These are phyloP conservation scores for Phytopythium litorale DNA, from an alignment of 352 stramenopile genomes.

Conservation along the genomic window DNA sequence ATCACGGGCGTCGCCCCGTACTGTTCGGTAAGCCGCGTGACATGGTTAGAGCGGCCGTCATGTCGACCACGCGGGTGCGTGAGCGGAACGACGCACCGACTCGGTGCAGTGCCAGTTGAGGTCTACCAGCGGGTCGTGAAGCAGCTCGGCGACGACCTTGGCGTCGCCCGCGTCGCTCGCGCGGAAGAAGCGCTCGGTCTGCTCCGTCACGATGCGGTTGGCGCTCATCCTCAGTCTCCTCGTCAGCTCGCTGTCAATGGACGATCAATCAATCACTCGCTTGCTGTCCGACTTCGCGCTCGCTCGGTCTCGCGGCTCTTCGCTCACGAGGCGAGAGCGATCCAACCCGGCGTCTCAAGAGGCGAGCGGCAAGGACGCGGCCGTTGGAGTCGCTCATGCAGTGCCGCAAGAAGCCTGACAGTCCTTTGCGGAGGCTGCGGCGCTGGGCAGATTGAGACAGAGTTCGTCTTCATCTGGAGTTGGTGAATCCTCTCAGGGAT, in stretches of 20 bases:
- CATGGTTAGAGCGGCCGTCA: neutral
- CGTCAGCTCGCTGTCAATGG: neutral
- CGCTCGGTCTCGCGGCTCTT: slow-evolving; percentile 4
- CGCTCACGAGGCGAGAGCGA: neutral
- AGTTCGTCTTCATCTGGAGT: too few relatives aligned
- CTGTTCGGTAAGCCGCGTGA: slow-evolving; percentile 15
- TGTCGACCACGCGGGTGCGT: too few relatives aligned
- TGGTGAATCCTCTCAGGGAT: too few relatives aligned
- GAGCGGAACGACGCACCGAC: slow-evolving; percentile 24
- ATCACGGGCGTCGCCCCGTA: slow-evolving; percentile 72
- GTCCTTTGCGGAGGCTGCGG: too few relatives aligned
- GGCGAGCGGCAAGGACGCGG: too few relatives aligned
- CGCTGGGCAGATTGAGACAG: too few relatives aligned
- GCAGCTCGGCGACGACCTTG: slow-evolving; percentile 36
- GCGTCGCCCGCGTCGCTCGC: slow-evolving; percentile 52
- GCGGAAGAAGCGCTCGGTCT: slow-evolving; percentile 57
- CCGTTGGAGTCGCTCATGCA: too few relatives aligned
- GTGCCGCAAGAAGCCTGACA: too few relatives aligned
- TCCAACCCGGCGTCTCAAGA: too few relatives aligned
- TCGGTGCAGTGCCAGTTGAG: slow-evolving; percentile 74
- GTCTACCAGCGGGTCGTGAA: slow-evolving; percentile 40
- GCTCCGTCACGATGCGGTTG: slow-evolving; percentile 51
- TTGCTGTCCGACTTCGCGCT: neutral
- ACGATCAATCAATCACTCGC: too few relatives aligned
- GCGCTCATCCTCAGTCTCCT: slow-evolving; percentile 38